Evolutionary conservation across 208 protist species (phyloP).

Genomic region (Naegleria lovaniensis): DNA sequence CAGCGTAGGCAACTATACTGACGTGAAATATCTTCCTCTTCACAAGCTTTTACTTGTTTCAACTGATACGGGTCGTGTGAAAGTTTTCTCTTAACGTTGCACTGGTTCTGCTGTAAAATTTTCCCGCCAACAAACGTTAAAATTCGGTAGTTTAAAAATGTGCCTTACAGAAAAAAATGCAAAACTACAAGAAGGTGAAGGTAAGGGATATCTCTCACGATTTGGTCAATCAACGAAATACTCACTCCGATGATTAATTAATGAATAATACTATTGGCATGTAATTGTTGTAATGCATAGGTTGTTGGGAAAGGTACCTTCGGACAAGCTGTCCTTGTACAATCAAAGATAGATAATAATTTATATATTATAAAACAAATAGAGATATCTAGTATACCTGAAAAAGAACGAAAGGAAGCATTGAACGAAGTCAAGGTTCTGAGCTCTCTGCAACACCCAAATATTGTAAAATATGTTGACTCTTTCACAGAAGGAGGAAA

Average conservation of each 20-base stretch:
- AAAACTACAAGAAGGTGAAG: neutral
- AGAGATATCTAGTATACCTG: conserved; percentile 68
- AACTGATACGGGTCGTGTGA: neutral
- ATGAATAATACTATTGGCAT: neutral
- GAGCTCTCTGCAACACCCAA: conserved; percentile 76
- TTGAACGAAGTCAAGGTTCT: conserved; percentile 79
- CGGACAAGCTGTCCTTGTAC: conserved; percentile 76
- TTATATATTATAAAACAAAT: conserved; percentile 82
- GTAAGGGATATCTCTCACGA: neutral
- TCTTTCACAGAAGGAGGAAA: conserved; percentile 54
- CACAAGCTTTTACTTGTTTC: neutral
- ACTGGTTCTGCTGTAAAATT: too few relatives aligned
- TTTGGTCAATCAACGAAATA: too few relatives aligned
- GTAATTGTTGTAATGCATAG: neutral
- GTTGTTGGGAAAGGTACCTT: conserved; percentile 82
- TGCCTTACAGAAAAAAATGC: neutral
- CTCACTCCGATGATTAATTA: neutral
- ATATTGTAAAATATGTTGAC: conserved; percentile 85
- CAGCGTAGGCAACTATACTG: neutral
- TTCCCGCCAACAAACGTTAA: too few relatives aligned
- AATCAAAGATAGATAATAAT: conserved; percentile 71
- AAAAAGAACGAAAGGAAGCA: conserved; percentile 73
- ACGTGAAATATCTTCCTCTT: conserved; percentile 12
- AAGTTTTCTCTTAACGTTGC: neutral
- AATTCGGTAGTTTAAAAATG: too few relatives aligned